A percentile compares a stretch with the other conserved stretches of the same genome.
Conservation (phyloP, 164 flowering plant species). For the Nymphaea colorata region DNA sequence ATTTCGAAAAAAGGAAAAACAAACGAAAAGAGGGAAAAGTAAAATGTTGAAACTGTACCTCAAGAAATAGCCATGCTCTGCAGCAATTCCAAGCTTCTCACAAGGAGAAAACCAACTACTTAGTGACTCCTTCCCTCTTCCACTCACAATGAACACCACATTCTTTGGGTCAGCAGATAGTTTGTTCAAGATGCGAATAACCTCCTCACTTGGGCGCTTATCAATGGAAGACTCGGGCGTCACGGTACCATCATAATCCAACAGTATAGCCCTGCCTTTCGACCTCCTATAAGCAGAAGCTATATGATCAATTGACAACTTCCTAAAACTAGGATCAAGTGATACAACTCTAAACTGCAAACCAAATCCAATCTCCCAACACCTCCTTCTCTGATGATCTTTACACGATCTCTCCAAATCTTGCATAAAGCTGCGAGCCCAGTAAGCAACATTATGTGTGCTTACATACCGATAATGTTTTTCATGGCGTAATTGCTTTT, state of each 20-base stretch:
- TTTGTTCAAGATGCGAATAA: slow-evolving; percentile 41
- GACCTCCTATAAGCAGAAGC: slow-evolving; percentile 43
- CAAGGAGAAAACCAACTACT: slow-evolving; percentile 73
- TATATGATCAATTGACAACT: slow-evolving; percentile 47
- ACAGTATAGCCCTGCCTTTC: slow-evolving; percentile 43
- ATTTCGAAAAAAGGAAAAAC: too few relatives aligned
- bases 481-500: slow-evolving; percentile 71
- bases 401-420: slow-evolving; percentile 65
- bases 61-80: slow-evolving; percentile 72
- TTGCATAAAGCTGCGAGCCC: slow-evolving; percentile 68
- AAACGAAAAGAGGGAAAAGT: background rate
- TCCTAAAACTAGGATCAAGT: slow-evolving; percentile 59
- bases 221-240: slow-evolving; percentile 62
- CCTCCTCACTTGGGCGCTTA: slow-evolving; percentile 49
- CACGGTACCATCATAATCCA: slow-evolving; percentile 78
- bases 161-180: slow-evolving; percentile 47
- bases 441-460: slow-evolving; percentile 69
- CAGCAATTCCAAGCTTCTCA: slow-evolving; percentile 64
- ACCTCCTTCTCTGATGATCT: slow-evolving; percentile 54
- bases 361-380: slow-evolving; percentile 72
- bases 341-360: slow-evolving; percentile 75
- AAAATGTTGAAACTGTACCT: slow-evolving; percentile 21
- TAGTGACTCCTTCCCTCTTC: slow-evolving; percentile 56
- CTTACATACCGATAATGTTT: slow-evolving; percentile 69
- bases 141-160: slow-evolving; percentile 64